A percentile compares a stretch with the other conserved stretches of the same genome.
These are phyloP conservation scores for Gossypium gossypioides DNA, from an alignment of 441 rosid genomes.

Conservation along the genomic window DNA sequence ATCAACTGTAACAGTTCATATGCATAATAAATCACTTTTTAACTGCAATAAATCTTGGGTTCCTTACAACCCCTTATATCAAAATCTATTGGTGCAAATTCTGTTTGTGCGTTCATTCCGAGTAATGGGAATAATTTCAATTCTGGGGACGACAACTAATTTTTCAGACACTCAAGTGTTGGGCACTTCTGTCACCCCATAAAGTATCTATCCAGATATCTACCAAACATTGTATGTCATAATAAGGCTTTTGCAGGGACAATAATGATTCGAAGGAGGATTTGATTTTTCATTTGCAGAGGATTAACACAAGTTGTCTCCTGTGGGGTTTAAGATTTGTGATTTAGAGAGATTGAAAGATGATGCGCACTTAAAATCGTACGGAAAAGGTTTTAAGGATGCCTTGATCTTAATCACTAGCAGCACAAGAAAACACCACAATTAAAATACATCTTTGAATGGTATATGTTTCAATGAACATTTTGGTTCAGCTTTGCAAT, in stretches of 20 bases:
- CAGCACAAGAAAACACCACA: too few species aligned
- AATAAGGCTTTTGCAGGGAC: not conserved
- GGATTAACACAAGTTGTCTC: not conserved
- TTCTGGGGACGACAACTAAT: not conserved
- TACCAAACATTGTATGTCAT: not conserved
- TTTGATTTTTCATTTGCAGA: not conserved
- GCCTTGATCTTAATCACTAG: not conserved
- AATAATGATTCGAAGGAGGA: not conserved
- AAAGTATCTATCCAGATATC: not conserved
- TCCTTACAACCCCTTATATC: not conserved
- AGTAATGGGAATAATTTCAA: not conserved
- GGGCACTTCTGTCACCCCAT: not conserved
- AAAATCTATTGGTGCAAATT: not conserved
- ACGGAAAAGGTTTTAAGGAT: not conserved
- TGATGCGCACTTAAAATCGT: not conserved
- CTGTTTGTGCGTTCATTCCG: not conserved
- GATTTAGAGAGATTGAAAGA: too few species aligned
- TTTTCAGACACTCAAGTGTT: not conserved
- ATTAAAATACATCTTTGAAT: not conserved
- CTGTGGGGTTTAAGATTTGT: not conserved
- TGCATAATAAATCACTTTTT: not conserved
- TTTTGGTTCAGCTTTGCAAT: not conserved
- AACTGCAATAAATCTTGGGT: constrained; percentile 2
- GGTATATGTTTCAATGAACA: not conserved
- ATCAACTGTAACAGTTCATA: constrained; percentile 3